Percentiles rank a stretch among this genome's conserved stretches.
Conservation (phyloP, 306 rosid genomes). For the Morella rubra region DNA sequence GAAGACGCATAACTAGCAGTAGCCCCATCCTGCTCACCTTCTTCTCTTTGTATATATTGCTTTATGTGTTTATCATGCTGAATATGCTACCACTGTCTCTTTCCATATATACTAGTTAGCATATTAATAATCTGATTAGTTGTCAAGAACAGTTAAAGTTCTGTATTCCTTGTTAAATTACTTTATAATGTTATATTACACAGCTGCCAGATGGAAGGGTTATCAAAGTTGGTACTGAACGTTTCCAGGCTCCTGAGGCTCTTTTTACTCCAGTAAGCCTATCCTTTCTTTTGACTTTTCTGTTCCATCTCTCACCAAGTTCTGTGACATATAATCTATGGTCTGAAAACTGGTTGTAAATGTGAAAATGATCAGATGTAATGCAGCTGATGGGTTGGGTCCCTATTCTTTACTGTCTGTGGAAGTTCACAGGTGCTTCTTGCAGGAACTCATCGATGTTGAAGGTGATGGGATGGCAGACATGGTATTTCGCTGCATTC, state of each 20-base stretch:
- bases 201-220: conserved; percentile 99
- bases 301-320: conserved; percentile 18
- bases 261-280: conserved; percentile 93
- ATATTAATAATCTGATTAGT: no score
- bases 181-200: conserved; percentile 15
- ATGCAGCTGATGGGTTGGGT: background rate
- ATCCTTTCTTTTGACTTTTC: conserved; percentile 15
- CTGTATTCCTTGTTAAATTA: background rate
- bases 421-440: conserved; percentile 13
- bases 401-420: background rate
- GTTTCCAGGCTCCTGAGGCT: conserved; percentile 99
- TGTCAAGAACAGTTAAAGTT: background rate
- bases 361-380: background rate
- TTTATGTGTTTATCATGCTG: conserved; percentile 8
- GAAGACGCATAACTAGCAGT: conserved; percentile 6
- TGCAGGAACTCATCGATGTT: conserved; percentile 92
- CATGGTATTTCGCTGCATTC: conserved; percentile 99
- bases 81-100: background rate
- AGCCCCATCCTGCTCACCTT: conserved; percentile 7
- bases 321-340: background rate
- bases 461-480: conserved; percentile 99
- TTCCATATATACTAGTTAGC: no score
- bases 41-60: conserved; percentile 5
- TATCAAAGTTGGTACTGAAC: conserved; percentile 97
- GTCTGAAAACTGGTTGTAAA: background rate